Percentiles rank a stretch among this genome's conserved stretches.
These are phyloP conservation scores for Debaryomyces castellii DNA, from an alignment of 805 yeast genomes.

Conservation along the genomic window DNA sequence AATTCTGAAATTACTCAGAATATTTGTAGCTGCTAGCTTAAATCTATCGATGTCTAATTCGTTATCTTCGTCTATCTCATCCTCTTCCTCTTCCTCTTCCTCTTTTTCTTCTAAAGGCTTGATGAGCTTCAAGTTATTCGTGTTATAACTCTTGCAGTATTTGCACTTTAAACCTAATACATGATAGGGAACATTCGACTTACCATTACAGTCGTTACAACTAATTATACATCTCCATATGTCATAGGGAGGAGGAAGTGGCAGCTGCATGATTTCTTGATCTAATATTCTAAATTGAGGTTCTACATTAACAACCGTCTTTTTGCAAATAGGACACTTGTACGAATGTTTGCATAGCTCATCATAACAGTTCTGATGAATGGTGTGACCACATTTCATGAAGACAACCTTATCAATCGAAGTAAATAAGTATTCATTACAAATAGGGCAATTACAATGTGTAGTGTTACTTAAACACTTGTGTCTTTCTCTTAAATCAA, in stretches of 20 bases:
- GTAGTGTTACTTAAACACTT: conserved; percentile 84
- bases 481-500: conserved; percentile 74
- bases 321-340: conserved; percentile 88
- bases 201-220: conserved; percentile 87
- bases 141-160: conserved; percentile 85
- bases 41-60: conserved; percentile 13
- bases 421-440: conserved; percentile 87
- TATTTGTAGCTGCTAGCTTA: conserved; percentile 33
- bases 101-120: conserved; percentile 60
- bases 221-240: conserved; percentile 73
- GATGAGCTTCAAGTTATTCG: conserved; percentile 66
- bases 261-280: conserved; percentile 73
- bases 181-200: conserved; percentile 73
- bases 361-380: conserved; percentile 81
- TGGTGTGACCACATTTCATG: conserved; percentile 93
- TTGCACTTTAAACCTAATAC: conserved; percentile 85
- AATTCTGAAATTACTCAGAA: conserved; percentile 37
- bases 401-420: conserved; percentile 81
- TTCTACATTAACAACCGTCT: conserved; percentile 83
- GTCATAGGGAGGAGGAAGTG: conserved; percentile 76
- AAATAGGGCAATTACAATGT: conserved; percentile 89
- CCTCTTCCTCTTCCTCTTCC: conserved; percentile 19
- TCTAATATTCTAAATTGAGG: conserved; percentile 85
- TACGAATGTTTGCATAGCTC: conserved; percentile 81
- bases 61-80: conserved; percentile 5